Conservation (phyloP, 2,329 filamentous ascomycete genomes). For the Botryotinia narcissicola region DNA sequence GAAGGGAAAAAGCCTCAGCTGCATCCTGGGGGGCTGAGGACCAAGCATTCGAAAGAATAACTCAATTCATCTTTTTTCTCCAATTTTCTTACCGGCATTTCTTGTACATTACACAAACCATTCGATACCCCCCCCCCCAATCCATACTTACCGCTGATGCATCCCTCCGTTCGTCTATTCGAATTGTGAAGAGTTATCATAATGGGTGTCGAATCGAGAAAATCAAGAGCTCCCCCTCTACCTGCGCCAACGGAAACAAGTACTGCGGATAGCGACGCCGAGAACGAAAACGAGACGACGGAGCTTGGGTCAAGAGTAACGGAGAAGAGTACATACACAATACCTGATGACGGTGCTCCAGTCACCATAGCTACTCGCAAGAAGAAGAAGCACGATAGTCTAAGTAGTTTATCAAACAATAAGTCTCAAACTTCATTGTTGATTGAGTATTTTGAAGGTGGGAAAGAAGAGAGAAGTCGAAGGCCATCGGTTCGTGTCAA, state of each 20-base stretch:
- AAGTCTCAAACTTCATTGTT: conserved; percentile 69
- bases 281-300: conserved; percentile 51
- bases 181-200: conserved; percentile 23
- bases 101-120: conserved; percentile 8
- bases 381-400: conserved; percentile 50
- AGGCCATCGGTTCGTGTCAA: conserved; percentile 70
- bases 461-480: conserved; percentile 53
- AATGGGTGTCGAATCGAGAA: conserved; percentile 40
- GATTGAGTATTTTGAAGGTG: conserved; percentile 74
- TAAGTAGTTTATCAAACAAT: conserved; percentile 50
- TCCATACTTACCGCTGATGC: conserved; percentile 16
- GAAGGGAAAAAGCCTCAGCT: conserved; percentile 12
- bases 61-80: background rate
- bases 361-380: conserved; percentile 84
- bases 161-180: conserved; percentile 13
- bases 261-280: conserved; percentile 49
- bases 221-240: conserved; percentile 62
- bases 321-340: conserved; percentile 69
- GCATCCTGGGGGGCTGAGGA: conserved; percentile 13
- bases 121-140: background rate
- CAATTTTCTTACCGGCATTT: conserved; percentile 2
- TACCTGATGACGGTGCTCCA: conserved; percentile 84
- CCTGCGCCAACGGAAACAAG: conserved; percentile 74
- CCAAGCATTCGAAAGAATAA: conserved; percentile 2
- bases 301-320: conserved; percentile 65